Evolutionary conservation across 768 basidiomycete genomes (phyloP), one percentile per base, ranked within the genome.

Genomic region (Calocera cornea): DNA sequence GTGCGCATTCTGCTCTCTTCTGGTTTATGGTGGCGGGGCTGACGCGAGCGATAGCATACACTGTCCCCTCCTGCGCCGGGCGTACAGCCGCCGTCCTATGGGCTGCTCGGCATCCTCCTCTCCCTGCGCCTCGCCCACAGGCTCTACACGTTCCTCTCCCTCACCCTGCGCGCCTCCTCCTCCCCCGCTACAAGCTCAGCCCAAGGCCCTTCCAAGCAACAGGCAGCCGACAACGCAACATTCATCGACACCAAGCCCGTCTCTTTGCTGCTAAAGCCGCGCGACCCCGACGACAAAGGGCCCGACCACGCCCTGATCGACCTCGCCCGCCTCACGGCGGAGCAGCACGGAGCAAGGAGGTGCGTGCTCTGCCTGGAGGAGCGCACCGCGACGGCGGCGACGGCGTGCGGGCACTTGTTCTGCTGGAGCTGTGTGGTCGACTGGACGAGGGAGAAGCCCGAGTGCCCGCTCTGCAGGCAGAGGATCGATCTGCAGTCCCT

Each of bases 401-500:
- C 92, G 0, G 92, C 93, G 75, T 94, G 92, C 70, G 92, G 92
- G 0, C 92, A 94, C 75, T 73, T 94, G 54, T 94, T 93, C 74
- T 92, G 91, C 71, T 94, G 92, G 92, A 85, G 81, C 71, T 94
- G 92, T 72, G 90, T 94, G 41, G 85, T 89, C 49, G 89, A 87
- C 11, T 94, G 92, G 92, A 90, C 88, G 16, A 80, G 87, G 74
- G 92, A 94, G 75, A 94, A 92, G 88, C 82, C 90, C 10, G 92
- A 93, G 76, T 94, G 92, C 75, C 92, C 92, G 1, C 78, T 94
- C 7, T 94, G 92, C 76, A 83, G 92, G 70, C 92, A 94, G 74
- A 81, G 83, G 11, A 75, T 94, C 68, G 83, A 82, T 75, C 77
- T 92, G 67, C 81, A 84, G 50, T 84, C 84, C 68, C 75, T 94